Percentiles rank a stretch among this genome's conserved stretches.
Evolutionary conservation across 179 eudicot genomes (phyloP).

Genomic region (Actinidia chinensis): DNA sequence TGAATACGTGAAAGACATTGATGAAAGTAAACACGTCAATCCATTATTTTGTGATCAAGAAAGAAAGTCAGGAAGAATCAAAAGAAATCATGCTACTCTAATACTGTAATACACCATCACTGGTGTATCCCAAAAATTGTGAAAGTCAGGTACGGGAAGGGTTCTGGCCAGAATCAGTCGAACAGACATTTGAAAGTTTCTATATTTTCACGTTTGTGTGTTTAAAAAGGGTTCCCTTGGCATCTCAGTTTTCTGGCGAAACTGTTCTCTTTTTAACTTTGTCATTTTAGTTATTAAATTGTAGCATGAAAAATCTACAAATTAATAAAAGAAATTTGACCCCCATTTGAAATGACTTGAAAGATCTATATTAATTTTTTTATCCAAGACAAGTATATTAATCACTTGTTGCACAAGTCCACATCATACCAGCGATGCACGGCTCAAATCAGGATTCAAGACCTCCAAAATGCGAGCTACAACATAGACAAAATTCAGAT

Average conservation of each 20-base stretch:
- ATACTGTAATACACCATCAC: background rate
- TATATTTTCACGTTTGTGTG: background rate
- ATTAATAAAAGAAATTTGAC: background rate
- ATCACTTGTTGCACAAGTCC: background rate
- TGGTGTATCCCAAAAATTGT: background rate
- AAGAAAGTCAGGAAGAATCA: background rate
- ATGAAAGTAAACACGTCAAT: background rate
- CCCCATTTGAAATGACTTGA: background rate
- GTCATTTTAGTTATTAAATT: conserved; percentile 8
- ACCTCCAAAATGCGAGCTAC: conserved; percentile 92
- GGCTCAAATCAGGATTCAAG: conserved; percentile 82
- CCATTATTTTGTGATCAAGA: background rate
- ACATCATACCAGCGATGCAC: conserved; percentile 78
- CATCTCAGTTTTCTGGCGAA: background rate
- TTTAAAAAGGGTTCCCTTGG: background rate
- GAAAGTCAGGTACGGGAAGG: background rate
- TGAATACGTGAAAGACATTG: background rate
- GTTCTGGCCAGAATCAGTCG: background rate
- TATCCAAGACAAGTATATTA: background rate
- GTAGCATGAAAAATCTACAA: background rate
- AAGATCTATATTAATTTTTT: background rate
- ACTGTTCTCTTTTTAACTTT: background rate
- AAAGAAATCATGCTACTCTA: background rate
- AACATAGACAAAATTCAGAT: conserved; percentile 88
- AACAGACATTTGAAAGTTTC: background rate